Conservation (phyloP, 768 basidiomycete species). For the Amyloporia xantha region DNA sequence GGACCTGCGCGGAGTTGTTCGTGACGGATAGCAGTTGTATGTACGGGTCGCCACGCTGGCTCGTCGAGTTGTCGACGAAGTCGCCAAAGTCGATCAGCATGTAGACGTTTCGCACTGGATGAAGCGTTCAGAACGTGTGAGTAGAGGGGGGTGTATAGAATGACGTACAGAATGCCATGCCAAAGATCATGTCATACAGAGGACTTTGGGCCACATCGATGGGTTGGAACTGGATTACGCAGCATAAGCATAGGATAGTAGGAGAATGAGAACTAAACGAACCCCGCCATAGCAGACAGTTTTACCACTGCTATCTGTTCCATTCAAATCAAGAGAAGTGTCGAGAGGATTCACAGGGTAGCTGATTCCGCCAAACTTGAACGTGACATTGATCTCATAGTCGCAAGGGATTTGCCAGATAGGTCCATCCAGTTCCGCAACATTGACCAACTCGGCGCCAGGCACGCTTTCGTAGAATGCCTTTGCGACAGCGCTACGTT, state of each 20-base stretch:
- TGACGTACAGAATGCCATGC: conserved; percentile 63
- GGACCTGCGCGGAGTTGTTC: conserved; percentile 32
- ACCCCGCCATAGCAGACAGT: conserved; percentile 39
- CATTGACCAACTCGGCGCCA: conserved; percentile 39
- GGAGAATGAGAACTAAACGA: conserved; percentile 19
- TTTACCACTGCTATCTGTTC: conserved; percentile 19
- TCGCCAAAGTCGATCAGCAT: conserved; percentile 59
- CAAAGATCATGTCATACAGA: conserved; percentile 59
- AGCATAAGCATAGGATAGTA: background rate
- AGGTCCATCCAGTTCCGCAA: conserved; percentile 31
- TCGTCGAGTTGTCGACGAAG: conserved; percentile 38
- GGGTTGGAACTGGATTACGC: conserved; percentile 55
- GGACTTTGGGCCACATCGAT: conserved; percentile 43
- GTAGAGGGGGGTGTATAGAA: background rate
- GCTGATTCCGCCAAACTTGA: conserved; percentile 49
- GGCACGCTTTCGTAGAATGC: conserved; percentile 53
- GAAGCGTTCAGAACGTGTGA: background rate
- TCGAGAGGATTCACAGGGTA: conserved; percentile 68
- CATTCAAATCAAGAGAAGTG: conserved; percentile 27
- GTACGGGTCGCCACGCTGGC: conserved; percentile 39
- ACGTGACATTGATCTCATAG: conserved; percentile 56
- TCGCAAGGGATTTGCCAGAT: conserved; percentile 61
- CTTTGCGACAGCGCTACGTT: conserved; percentile 42
- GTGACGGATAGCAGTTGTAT: conserved; percentile 59
- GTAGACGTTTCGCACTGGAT: conserved; percentile 59